Percentiles rank a stretch among this genome's conserved stretches.
Conservation (phyloP, 331 rosid genomes). For the Quercus phellos region DNA sequence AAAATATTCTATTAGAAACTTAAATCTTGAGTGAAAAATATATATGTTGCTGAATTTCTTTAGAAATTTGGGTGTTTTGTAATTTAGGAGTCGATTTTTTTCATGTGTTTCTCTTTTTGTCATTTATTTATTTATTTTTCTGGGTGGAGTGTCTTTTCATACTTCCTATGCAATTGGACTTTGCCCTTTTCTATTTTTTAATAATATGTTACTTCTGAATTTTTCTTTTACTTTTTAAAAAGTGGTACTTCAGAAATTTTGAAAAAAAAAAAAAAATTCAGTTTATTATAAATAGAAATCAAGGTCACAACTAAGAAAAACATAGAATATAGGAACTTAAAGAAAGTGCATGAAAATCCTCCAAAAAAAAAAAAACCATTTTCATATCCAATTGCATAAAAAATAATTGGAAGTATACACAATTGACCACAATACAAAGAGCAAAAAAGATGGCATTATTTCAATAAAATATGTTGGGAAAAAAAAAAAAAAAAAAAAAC, state of each 20-base stretch:
- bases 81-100: neutral
- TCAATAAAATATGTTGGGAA: neutral
- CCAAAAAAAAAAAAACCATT: neutral
- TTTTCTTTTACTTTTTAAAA: too few relatives aligned
- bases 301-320: neutral
- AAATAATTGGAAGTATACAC: neutral
- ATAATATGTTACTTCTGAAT: too few relatives aligned
- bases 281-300: neutral
- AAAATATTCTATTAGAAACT: conserved; percentile 10
- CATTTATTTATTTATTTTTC: neutral
- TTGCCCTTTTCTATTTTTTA: too few relatives aligned
- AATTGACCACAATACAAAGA: neutral
- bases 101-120: neutral
- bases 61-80: neutral
- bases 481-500: neutral
- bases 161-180: neutral
- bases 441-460: neutral
- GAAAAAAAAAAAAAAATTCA: too few relatives aligned
- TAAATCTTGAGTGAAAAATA: conserved; percentile 13
- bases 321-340: neutral
- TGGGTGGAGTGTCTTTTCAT: neutral
- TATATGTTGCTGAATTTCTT: neutral
- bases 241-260: too few relatives aligned
- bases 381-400: neutral
- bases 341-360: neutral